Conservation (phyloP, 371 early-diverging fungal genomes). For the Rhizopus stolonifer region DNA sequence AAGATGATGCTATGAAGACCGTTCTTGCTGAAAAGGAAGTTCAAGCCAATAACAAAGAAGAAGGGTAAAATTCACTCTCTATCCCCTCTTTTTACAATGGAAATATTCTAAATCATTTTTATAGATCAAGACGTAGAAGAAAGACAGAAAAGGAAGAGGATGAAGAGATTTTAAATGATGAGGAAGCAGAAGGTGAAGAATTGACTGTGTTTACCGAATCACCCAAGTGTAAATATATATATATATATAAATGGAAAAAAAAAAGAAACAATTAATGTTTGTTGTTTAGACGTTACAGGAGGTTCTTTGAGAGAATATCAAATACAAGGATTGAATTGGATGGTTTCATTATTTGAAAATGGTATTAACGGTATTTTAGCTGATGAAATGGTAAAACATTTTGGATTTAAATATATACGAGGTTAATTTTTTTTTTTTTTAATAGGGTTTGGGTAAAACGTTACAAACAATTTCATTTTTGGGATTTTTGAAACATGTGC, state of each 20-base stretch:
- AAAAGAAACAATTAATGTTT: too few relatives aligned
- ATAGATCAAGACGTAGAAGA: slow-evolving; percentile 75
- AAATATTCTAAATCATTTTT: too few relatives aligned
- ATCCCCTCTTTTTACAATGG: too few relatives aligned
- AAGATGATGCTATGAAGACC: slow-evolving; percentile 42
- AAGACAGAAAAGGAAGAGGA: slow-evolving; percentile 98
- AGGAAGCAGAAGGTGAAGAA: slow-evolving; percentile 59
- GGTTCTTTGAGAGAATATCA: slow-evolving; percentile 96
- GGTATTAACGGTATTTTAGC: slow-evolving; percentile 99
- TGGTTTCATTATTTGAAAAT: slow-evolving; percentile 94
- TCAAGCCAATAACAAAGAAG: slow-evolving; percentile 36
- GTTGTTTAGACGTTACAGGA: slow-evolving; percentile 71
- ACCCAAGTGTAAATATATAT: slow-evolving; percentile 65
- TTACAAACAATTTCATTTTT: slow-evolving; percentile 97
- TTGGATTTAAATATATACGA: not conserved
- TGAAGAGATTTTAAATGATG: slow-evolving; percentile 79
- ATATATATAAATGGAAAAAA: too few relatives aligned
- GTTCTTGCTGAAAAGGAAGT: slow-evolving; percentile 44
- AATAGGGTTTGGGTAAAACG: slow-evolving; percentile 97
- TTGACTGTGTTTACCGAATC: slow-evolving; percentile 84
- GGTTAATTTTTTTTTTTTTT: not conserved
- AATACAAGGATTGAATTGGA: slow-evolving; percentile 98
- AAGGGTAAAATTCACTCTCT: too few relatives aligned
- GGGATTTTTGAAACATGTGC: slow-evolving; percentile 87
- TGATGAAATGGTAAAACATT: slow-evolving; percentile 91